Percentiles rank a stretch among this genome's conserved stretches.
These are phyloP conservation scores for Rickenella mellea DNA, from an alignment of 768 basidiomycete species.

Conservation along the genomic window DNA sequence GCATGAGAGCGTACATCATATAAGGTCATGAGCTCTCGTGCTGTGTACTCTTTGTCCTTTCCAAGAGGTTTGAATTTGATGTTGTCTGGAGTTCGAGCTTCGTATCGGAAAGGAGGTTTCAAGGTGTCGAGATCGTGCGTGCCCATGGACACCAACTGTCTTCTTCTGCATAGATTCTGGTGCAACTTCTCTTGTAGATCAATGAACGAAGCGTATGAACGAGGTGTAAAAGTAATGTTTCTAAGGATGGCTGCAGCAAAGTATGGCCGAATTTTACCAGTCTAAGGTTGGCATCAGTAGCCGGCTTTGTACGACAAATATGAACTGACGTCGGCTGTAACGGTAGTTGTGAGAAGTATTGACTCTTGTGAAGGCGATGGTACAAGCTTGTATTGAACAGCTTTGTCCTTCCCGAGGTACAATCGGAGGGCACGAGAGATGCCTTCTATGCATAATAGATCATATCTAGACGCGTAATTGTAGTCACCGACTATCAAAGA, in stretches of 20 bases:
- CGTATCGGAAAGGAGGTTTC: conserved; percentile 79
- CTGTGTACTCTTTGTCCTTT: conserved; percentile 71
- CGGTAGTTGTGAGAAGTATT: conserved; percentile 53
- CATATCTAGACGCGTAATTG: conserved; percentile 55
- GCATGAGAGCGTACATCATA: conserved; percentile 78
- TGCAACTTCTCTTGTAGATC: conserved; percentile 99
- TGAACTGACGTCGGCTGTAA: conserved; percentile 60
- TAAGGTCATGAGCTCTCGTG: conserved; percentile 83
- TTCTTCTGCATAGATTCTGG: conserved; percentile 84
- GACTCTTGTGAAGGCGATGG: conserved; percentile 62
- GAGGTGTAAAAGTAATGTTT: conserved; percentile 78
- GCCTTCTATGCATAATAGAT: conserved; percentile 94
- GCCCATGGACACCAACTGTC: conserved; percentile 91
- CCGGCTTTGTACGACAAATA: conserved; percentile 1
- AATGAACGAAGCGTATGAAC: conserved; percentile 93
- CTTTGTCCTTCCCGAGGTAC: conserved; percentile 62
- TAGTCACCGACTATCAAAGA: not conserved
- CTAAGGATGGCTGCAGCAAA: conserved; percentile 89
- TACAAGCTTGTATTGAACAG: conserved; percentile 68
- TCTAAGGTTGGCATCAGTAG: conserved; percentile 31
- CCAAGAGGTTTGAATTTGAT: conserved; percentile 89
- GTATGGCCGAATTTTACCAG: conserved; percentile 74
- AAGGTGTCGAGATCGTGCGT: conserved; percentile 95
- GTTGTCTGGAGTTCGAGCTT: conserved; percentile 69
- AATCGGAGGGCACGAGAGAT: conserved; percentile 78